Evolutionary conservation across 169 alveolate genomes (phyloP).

Genomic region (Babesia ovis): DNA sequence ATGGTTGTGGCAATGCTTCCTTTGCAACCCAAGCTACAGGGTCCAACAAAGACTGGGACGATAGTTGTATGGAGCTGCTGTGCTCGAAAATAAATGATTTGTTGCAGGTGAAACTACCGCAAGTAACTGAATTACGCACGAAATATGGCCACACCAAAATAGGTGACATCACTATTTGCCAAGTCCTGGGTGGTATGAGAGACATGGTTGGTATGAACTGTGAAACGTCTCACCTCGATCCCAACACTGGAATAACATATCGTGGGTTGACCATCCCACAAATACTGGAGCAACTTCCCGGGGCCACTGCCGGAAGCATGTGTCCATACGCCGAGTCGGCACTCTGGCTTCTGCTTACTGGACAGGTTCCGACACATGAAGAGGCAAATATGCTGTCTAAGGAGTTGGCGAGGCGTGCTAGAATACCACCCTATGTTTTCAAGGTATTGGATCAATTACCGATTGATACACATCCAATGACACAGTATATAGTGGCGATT

Average conservation of each 20-base stretch:
- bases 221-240: constrained; percentile 91
- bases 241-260: constrained; percentile 87
- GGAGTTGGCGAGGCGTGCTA: constrained; percentile 80
- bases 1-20: background rate
- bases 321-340: constrained; percentile 92
- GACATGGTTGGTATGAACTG: constrained; percentile 89
- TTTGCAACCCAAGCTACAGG: background rate
- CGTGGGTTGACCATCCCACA: constrained; percentile 87
- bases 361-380: constrained; percentile 85
- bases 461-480: constrained; percentile 91
- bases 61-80: background rate
- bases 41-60: background rate
- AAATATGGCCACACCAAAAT: constrained; percentile 13
- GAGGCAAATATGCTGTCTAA: constrained; percentile 75
- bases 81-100: constrained; percentile 29
- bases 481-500: constrained; percentile 88
- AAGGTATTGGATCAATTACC: constrained; percentile 84
- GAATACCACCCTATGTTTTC: constrained; percentile 80
- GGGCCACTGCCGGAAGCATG: constrained; percentile 71
- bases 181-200: constrained; percentile 80
- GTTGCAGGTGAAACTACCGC: constrained; percentile 20
- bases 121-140: constrained; percentile 26
- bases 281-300: constrained; percentile 81
- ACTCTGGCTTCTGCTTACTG: constrained; percentile 91
- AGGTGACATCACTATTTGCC: constrained; percentile 51